Evolutionary conservation across 129 eudicot genomes (phyloP), one percentile per base, ranked within the genome.

Genomic region (Flaveria bidentis): DNA sequence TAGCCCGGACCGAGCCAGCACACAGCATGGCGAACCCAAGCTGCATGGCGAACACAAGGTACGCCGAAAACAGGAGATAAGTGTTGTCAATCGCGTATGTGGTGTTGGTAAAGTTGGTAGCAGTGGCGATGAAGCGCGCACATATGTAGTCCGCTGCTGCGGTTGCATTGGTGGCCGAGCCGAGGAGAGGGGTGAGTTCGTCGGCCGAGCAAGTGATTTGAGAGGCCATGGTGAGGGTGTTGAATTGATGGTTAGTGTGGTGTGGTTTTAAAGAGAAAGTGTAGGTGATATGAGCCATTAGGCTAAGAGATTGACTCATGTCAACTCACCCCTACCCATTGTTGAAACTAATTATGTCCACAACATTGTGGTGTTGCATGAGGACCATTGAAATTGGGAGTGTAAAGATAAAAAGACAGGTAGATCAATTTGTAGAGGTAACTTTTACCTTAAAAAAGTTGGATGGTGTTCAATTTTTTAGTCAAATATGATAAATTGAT

Each of bases 21-120:
- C 95, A 89, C 15, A 89, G 91, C 95, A 89, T 89, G 83, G 91
- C 95, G 13, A 89, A 89, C 44, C 91, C 95, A 6, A 89, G 89
- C 33, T 89, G 95, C 95, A 89, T 89, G 80, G 95, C 77, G 56
- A 89, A 89, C 64, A 89, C 95, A 0, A 89, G 86, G 75, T 86
- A 89, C 14, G 95, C 95, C 5, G 95, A 89, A 67, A 86, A 86
- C 39, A 89, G 83, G 36, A 89, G 86, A 67, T 89, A 89, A 1
- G 90, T 86, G 52, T 80, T 70, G 80, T 89, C 87, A 30, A 89
- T 78, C 81, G 94, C 95, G 67, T 62, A 81, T 33, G 76, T 14
- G 8, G 87, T 86, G 74, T 79, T 77, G 45, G 70, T 72, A 53
- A 88, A 86, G 5, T 18, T 69, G 70, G 72, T 13, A 12, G 80